These are phyloP conservation scores for Madurella mycetomatis DNA, from an alignment of 2,329 filamentous ascomycete genomes.

Conservation along the genomic window DNA sequence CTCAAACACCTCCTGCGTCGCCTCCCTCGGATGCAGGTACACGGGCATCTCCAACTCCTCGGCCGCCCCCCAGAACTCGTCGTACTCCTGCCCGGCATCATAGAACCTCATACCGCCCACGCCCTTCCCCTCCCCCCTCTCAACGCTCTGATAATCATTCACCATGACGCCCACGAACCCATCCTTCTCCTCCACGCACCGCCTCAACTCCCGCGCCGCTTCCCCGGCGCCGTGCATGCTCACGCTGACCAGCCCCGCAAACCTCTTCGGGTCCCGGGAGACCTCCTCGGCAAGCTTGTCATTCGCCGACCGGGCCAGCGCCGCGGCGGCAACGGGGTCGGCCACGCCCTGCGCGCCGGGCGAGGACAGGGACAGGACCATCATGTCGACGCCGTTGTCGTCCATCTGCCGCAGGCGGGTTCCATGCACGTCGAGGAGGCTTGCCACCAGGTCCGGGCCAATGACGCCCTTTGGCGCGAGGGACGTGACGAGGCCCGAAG, in stretches of 20 bases:
- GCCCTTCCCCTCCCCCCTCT: conserved; percentile 31
- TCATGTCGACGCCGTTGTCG: conserved; percentile 23
- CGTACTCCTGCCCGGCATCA: conserved; percentile 52
- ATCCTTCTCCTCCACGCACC: conserved; percentile 48
- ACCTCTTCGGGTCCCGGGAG: conserved; percentile 13
- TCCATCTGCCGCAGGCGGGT: conserved; percentile 24
- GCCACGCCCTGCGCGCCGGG: conserved; percentile 21
- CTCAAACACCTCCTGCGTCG: conserved; percentile 40
- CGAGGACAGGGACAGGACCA: conserved; percentile 24
- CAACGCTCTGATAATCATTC: conserved; percentile 54
- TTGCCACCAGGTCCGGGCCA: conserved; percentile 22
- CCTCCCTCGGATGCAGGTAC: conserved; percentile 59
- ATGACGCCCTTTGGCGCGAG: conserved; percentile 23
- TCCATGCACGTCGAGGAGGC: conserved; percentile 24
- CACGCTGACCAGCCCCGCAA: conserved; percentile 20
- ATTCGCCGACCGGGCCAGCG: conserved; percentile 20
- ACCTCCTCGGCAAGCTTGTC: conserved; percentile 22
- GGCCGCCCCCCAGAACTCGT: conserved; percentile 56
- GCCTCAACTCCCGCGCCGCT: conserved; percentile 39
- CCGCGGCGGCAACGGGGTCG: conserved; percentile 18
- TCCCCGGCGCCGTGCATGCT: conserved; percentile 24
- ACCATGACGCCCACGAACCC: conserved; percentile 62
- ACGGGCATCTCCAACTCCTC: conserved; percentile 59
- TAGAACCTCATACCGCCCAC: conserved; percentile 62
- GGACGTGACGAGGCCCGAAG: conserved; percentile 14